Evolutionary conservation across 805 yeast genomes (phyloP).

Genomic region (Ogataea ganodermae): DNA sequence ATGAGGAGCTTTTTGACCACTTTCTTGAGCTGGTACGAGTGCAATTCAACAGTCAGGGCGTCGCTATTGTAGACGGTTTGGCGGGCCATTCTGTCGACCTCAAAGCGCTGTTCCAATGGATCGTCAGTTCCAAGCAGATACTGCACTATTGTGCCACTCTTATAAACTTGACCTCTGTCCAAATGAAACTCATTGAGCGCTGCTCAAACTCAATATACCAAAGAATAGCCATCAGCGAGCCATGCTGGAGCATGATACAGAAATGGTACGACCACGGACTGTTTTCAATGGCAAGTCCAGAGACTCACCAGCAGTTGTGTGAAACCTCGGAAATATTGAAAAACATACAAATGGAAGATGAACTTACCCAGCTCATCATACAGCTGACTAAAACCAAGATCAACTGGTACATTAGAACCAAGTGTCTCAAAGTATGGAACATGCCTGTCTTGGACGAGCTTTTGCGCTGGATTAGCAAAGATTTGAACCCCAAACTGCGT

Average conservation of each 20-base stretch:
- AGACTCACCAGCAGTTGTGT: slow-evolving; percentile 15
- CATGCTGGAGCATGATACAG: slow-evolving; percentile 13
- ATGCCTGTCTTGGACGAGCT: slow-evolving; percentile 38
- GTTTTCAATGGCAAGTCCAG: slow-evolving; percentile 13
- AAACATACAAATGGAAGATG: slow-evolving; percentile 25
- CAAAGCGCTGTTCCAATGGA: slow-evolving; percentile 20
- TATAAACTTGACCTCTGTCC: slow-evolving; percentile 15
- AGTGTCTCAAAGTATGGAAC: slow-evolving; percentile 42
- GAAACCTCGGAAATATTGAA: slow-evolving; percentile 22
- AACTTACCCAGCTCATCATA: slow-evolving; percentile 35
- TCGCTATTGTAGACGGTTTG: slow-evolving; percentile 1
- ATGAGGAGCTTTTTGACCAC: slow-evolving; percentile 20
- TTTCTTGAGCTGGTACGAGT: slow-evolving; percentile 18
- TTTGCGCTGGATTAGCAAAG: slow-evolving; percentile 40
- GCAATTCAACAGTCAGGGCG: slow-evolving; percentile 19
- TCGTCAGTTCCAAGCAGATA: slow-evolving; percentile 13
- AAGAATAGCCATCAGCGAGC: slow-evolving; percentile 8
- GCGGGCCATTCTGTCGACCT: slow-evolving; percentile 11
- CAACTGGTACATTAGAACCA: slow-evolving; percentile 30
- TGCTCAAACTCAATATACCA: slow-evolving; percentile 29
- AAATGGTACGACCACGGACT: slow-evolving; percentile 20
- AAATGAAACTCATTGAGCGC: slow-evolving; percentile 22
- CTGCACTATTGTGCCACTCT: slow-evolving; percentile 16
- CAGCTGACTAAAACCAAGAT: slow-evolving; percentile 42
- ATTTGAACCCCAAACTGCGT: slow-evolving; percentile 38